Conservation (phyloP, 345 rosid species). For the Sisymbrium irio region DNA sequence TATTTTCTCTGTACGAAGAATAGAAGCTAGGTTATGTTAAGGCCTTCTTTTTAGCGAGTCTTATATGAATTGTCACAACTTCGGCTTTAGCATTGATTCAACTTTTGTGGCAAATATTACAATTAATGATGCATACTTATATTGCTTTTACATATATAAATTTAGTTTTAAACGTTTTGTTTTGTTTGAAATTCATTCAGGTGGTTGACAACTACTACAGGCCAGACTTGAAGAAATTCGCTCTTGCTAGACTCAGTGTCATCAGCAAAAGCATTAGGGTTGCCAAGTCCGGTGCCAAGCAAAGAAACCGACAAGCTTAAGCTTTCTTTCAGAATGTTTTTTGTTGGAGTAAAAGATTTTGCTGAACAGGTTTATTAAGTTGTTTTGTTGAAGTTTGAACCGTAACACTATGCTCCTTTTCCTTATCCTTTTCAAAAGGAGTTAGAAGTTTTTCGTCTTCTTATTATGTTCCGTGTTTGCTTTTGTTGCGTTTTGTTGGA, state of each 20-base stretch:
- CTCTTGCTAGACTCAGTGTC: constrained; percentile 83
- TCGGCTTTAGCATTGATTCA: neutral
- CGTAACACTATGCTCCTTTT: constrained; percentile 12
- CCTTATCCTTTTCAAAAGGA: constrained; percentile 4
- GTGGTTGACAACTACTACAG: constrained; percentile 83
- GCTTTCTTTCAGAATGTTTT: neutral
- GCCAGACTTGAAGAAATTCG: constrained; percentile 83
- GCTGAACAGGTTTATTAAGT: constrained; percentile 18
- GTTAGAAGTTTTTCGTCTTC: neutral
- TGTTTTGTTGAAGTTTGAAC: constrained; percentile 17
- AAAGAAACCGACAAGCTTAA: constrained; percentile 76
- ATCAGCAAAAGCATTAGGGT: constrained; percentile 80
- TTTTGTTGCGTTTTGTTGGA: neutral
- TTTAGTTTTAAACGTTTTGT: neutral
- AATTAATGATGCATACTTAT: neutral
- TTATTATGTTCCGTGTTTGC: neutral
- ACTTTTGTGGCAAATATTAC: too few relatives aligned
- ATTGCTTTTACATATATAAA: neutral
- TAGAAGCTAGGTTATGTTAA: neutral
- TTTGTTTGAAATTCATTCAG: constrained; percentile 33
- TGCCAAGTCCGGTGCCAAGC: constrained; percentile 85
- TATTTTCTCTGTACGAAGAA: neutral
- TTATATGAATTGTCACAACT: neutral
- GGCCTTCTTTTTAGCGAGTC: neutral
- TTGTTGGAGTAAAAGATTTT: constrained; percentile 31